Base-by-base conservation (phyloP, 371 early-diverging fungal genomes). In the Apophysomyces elegans region DNA sequence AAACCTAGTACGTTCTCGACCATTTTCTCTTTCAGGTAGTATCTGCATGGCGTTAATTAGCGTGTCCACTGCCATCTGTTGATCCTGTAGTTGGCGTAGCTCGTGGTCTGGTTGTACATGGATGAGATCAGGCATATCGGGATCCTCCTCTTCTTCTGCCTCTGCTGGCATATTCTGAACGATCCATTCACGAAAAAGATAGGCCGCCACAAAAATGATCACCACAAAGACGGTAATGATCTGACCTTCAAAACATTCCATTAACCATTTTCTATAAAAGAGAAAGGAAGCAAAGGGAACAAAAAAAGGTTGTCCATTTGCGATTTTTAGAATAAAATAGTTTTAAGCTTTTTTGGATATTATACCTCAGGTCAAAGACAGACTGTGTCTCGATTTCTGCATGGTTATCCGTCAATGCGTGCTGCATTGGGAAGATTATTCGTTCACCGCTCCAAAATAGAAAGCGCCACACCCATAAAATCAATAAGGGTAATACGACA, bases 221-320 rank as follows among this genome's bases (percentile, higher is more conserved):
- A 96, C 77, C 0, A 89, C 87, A 37, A 90, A 69, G 11, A 88
- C 79, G 0, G 91, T 88, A 50, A 95, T 88, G 32, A 92, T 84
- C 61, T 91, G 90, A 5, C 96, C 96, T 61, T 96, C 93, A 63
- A 94, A 83, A 44, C 92, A 91, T 70, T 94, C 94, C 39, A 86
- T 70, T n/a, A 90, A 73, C 66, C 93, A 88, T 26, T 74, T 74
- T 61, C 90, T 86, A 65, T 18, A 7, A n/a, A 18, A 46, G 21
- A 32, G 16, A 18, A 7, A 36, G 13, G 44, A 26, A 35, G 37
- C 66, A 57, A 21, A 62, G 16, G 32, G 32, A 26, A 26, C n/a
- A n/a, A 18, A 46, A 35, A 45, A 57, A 21, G 62, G 16, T 12
- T 13, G 35, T 58, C 32, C 41, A 35, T 36, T 5, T 13, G 11